phyloP scores from a whole-genome alignment of 371 early-diverging fungal species.

The Mucor plumbeus region DNA sequence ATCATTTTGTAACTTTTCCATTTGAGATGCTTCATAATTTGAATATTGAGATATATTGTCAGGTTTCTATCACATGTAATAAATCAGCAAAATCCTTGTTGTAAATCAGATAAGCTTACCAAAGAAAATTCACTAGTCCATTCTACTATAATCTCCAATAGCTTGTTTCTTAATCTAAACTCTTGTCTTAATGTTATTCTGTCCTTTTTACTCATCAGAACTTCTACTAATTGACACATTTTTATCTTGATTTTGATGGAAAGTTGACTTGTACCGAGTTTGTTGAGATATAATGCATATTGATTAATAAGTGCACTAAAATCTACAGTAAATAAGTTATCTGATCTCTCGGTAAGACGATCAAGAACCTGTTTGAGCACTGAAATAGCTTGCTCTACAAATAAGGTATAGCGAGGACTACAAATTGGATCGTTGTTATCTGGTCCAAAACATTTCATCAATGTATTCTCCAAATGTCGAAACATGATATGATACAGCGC shows the following conservation, averaged over 20 bases:
- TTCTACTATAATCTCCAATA: conserved; percentile 78
- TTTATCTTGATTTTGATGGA: conserved; percentile 78
- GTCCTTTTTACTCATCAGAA: conserved; percentile 76
- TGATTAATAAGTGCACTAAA: conserved; percentile 76
- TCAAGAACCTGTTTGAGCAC: conserved; percentile 83
- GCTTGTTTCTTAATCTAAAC: conserved; percentile 78
- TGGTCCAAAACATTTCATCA: conserved; percentile 71
- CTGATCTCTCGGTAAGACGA: conserved; percentile 65
- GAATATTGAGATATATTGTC: conserved; percentile 31
- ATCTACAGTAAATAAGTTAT: conserved; percentile 72
- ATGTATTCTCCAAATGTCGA: conserved; percentile 69
- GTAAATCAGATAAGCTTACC: conserved; percentile 33
- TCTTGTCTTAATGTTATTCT: conserved; percentile 79
- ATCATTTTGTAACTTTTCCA: conserved; percentile 71
- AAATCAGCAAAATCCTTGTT: neutral
- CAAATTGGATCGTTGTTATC: conserved; percentile 67
- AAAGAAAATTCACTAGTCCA: conserved; percentile 83
- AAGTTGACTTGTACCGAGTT: conserved; percentile 56
- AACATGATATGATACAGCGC: conserved; percentile 80
- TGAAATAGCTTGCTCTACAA: conserved; percentile 84
- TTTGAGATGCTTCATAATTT: conserved; percentile 42
- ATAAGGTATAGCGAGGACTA: conserved; percentile 78
- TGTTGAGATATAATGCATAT: conserved; percentile 80
- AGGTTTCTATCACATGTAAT: conserved; percentile 24
- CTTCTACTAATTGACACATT: conserved; percentile 83